phyloP scores from a whole-genome alignment of 108 stramenopile species.

The Skeletonema menzelii region DNA sequence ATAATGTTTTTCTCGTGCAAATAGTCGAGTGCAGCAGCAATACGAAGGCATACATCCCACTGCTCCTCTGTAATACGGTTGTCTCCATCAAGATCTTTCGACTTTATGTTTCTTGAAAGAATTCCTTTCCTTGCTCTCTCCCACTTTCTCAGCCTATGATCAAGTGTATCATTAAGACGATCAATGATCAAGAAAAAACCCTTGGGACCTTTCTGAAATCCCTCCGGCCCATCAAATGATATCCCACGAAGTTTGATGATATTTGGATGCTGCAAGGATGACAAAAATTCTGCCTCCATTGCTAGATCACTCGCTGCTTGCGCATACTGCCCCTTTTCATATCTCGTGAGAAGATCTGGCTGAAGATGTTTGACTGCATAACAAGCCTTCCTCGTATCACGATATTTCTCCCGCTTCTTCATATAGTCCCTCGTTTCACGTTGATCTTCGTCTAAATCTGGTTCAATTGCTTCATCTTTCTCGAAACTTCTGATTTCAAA shows the following conservation, averaged over 20 bases:
- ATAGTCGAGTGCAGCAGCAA: conserved; percentile 17
- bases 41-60: conserved; percentile 9
- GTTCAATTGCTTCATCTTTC: background rate
- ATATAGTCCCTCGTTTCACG: background rate
- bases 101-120: background rate
- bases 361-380: conserved; percentile 15
- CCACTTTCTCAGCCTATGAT: conserved; percentile 30
- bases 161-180: conserved; percentile 46
- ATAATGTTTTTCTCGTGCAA: conserved; percentile 26
- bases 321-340: background rate
- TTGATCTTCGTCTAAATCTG: conserved; percentile 1
- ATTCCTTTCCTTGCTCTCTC: conserved; percentile 2
- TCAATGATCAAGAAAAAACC: conserved; percentile 57
- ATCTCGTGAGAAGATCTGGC: conserved; percentile 1
- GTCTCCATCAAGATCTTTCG: background rate
- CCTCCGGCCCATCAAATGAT: conserved; percentile 16
- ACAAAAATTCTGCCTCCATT: conserved; percentile 20
- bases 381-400: conserved; percentile 1
- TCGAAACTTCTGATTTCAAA: conserved; percentile 10
- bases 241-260: conserved; percentile 30
- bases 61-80: conserved; percentile 4
- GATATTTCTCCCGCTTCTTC: conserved; percentile 10
- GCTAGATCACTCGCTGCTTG: conserved; percentile 21
- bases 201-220: conserved; percentile 5
- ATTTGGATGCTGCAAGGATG: conserved; percentile 15